Evolutionary conservation across 1,139 yeast genomes (phyloP).

Genomic region (Sugiyamaella paludigena): DNA sequence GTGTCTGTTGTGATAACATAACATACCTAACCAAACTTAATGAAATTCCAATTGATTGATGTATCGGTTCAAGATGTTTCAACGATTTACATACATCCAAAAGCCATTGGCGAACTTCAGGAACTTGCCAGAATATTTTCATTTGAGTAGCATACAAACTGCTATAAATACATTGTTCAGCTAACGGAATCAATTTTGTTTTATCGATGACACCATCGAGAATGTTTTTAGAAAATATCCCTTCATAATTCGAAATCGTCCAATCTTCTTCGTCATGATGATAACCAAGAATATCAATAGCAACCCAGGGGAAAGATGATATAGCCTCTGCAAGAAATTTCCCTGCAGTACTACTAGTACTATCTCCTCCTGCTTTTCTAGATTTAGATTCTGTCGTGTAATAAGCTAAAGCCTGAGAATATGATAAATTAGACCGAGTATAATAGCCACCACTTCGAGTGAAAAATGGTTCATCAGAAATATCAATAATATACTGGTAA

Average conservation of each 20-base stretch:
- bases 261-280: slow-evolving; percentile 32
- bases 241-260: slow-evolving; percentile 10
- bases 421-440: slow-evolving; percentile 70
- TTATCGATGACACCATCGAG: not conserved
- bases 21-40: slow-evolving; percentile 29
- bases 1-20: slow-evolving; percentile 29
- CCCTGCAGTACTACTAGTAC: slow-evolving; percentile 51
- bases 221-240: not conserved
- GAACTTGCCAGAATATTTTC: slow-evolving; percentile 28
- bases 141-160: slow-evolving; percentile 29
- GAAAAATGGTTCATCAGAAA: slow-evolving; percentile 39
- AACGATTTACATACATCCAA: slow-evolving; percentile 14
- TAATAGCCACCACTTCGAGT: slow-evolving; percentile 54
- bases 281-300: slow-evolving; percentile 48
- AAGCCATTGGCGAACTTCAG: slow-evolving; percentile 23
- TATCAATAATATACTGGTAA: slow-evolving; percentile 56
- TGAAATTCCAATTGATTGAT: slow-evolving; percentile 22
- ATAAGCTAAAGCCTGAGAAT: slow-evolving; percentile 64
- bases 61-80: slow-evolving; percentile 13
- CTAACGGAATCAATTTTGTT: not conserved
- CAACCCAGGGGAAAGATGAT: slow-evolving; percentile 57
- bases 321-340: slow-evolving; percentile 51
- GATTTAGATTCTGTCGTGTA: slow-evolving; percentile 11
- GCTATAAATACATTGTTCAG: slow-evolving; percentile 25
- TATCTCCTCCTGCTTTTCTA: slow-evolving; percentile 24